These are phyloP conservation scores for Polytrichum commune DNA, from an alignment of 225 moss, liverwort and hornwort genomes.

Conservation along the genomic window DNA sequence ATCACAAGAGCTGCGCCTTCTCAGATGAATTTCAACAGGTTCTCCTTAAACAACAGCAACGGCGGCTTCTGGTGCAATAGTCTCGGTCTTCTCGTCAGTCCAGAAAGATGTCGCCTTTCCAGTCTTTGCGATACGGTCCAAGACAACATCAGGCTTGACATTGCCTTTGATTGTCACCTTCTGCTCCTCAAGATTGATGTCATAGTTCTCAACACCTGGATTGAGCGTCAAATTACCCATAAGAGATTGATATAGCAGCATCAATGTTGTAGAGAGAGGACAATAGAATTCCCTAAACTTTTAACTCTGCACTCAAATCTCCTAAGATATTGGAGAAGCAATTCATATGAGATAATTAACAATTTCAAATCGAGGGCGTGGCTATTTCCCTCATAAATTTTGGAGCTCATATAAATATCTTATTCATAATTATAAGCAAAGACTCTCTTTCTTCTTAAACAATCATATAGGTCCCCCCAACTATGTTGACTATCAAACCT, in stretches of 20 bases:
- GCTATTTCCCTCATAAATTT: too few relatives aligned
- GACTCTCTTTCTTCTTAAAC: too few relatives aligned
- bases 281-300: too few relatives aligned
- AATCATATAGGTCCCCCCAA: too few relatives aligned
- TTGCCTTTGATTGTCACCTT: conserved; percentile 87
- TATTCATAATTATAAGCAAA: too few relatives aligned
- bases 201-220: conserved; percentile 77
- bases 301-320: too few relatives aligned
- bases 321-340: too few relatives aligned
- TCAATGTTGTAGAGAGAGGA: too few relatives aligned
- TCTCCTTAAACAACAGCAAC: conserved; percentile 34
- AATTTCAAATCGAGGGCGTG: too few relatives aligned
- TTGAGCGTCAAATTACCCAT: not conserved
- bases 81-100: conserved; percentile 32
- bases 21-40: not conserved
- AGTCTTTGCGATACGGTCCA: conserved; percentile 79
- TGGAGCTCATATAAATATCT: too few relatives aligned
- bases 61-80: conserved; percentile 17
- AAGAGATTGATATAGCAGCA: not conserved
- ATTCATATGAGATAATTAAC: too few relatives aligned
- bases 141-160: conserved; percentile 68
- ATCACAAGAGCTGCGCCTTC: not conserved
- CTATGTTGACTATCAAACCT: too few relatives aligned
- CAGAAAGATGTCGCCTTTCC: conserved; percentile 90
- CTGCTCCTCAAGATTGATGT: conserved; percentile 76